Evolutionary conservation across 2,329 filamentous ascomycete genomes (phyloP).

Genomic region (Colletotrichum scovillei): DNA sequence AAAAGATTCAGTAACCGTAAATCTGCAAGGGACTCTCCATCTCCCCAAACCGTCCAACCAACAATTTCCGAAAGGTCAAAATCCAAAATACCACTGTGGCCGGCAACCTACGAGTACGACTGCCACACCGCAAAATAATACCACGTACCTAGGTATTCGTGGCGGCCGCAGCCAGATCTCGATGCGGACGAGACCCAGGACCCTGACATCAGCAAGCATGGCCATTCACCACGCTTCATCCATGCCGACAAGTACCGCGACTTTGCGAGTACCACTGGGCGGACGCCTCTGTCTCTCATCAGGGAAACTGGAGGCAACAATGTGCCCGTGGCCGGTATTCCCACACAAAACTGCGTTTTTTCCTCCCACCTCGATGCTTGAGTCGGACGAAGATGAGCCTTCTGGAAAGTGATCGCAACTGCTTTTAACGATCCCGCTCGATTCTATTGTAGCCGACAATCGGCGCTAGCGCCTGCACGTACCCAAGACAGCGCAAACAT

Average conservation of each 20-base stretch:
- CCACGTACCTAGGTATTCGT: background rate
- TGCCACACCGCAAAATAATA: too few species aligned
- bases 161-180: conserved; percentile 29
- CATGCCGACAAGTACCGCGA: conserved; percentile 30
- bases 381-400: conserved; percentile 23
- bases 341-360: conserved; percentile 25
- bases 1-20: background rate
- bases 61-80: background rate
- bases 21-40: background rate
- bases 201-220: conserved; percentile 33
- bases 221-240: conserved; percentile 14
- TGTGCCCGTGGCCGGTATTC: conserved; percentile 26
- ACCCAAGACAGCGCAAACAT: conserved; percentile 12
- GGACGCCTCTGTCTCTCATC: conserved; percentile 11
- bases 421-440: conserved; percentile 16
- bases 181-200: conserved; percentile 32
- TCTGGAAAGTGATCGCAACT: conserved; percentile 25
- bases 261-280: conserved; percentile 16
- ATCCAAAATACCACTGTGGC: background rate
- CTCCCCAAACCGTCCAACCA: background rate
- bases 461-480: conserved; percentile 31
- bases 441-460: conserved; percentile 15
- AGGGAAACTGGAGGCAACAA: conserved; percentile 17
- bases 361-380: background rate
- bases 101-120: background rate